Evolutionary conservation across 805 yeast genomes (phyloP), one percentile per base, ranked within the genome.

Genomic region (Candida ponderosae): DNA sequence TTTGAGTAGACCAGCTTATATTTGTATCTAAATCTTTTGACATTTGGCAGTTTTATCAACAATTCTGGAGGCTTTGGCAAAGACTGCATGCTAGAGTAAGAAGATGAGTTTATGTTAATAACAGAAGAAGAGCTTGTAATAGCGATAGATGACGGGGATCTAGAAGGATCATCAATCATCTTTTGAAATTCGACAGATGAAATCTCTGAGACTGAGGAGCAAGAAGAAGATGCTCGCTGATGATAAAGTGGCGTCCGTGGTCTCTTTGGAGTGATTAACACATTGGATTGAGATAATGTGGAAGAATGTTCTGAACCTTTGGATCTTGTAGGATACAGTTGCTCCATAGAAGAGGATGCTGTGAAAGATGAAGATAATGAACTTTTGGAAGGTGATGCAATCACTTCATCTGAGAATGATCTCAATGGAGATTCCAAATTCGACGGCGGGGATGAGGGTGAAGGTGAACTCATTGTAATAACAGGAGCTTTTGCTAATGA

Each of bases 1-100:
- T 66, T 68, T 38, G 70, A 69, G 38, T 66, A 50, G 4, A 63
- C 57, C 28, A 74, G 49, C 29, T 70, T 74, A 50, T 71, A 72
- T 45, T 59, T 69, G 50, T 59, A 68, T 18, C 60, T 45, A n/a
- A 74, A 76, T 29, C 72, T 49, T 21, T 60, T 51, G 9, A 71
- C 55, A 20, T 68, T 72, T 3, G 78, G 75, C 0, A 71, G 65
- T 6, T 63, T 47, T 32, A 52, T 56, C 32, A 59, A 54, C 28
- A 76, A 49, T 41, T 72, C 76, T 4, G 74, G 74, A 6, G 76
- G 75, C 4, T 50, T 28, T 6, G 60, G 60, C 2, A 57, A 38
- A 5, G 56, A 40, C 14, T 53, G 56, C 53, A 51, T 51, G 28
- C 14, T 24, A 13, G 28, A 24, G 11, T 21, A 9, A 21, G 11